Conservation (phyloP, 2,329 filamentous ascomycete species). For the Colletotrichum gigasporum region DNA sequence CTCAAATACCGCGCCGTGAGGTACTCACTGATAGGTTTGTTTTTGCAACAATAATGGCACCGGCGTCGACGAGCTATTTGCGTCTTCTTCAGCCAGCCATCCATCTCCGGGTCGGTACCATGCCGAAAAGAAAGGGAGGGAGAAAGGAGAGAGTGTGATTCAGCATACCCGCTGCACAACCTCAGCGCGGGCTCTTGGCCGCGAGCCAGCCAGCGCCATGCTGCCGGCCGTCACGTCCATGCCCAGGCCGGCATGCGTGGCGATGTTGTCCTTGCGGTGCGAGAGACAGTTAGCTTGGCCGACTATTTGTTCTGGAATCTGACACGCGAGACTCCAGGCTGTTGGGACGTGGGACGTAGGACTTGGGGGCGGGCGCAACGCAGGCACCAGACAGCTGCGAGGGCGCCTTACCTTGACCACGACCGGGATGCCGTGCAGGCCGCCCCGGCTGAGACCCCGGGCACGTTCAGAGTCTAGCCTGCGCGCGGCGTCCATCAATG, state of each 20-base stretch:
- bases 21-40: neutral
- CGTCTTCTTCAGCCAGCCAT: neutral
- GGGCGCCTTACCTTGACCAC: neutral
- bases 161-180: neutral
- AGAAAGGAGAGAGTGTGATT: neutral
- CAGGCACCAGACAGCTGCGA: neutral
- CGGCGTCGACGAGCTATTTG: neutral
- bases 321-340: neutral
- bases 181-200: neutral
- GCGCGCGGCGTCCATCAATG: neutral
- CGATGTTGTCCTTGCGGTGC: neutral
- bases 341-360: neutral
- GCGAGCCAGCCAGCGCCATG: neutral
- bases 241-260: neutral
- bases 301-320: neutral
- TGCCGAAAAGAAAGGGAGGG: neutral
- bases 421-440: neutral
- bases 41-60: neutral
- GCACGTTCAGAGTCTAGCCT: slow-evolving; percentile 12
- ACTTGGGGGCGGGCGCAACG: no score
- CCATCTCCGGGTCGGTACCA: neutral
- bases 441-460: slow-evolving; percentile 9
- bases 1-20: neutral
- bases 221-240: neutral
- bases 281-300: neutral